Evolutionary conservation across 257 asterid species (phyloP).

Genomic region (Plectranthus barbatus): DNA sequence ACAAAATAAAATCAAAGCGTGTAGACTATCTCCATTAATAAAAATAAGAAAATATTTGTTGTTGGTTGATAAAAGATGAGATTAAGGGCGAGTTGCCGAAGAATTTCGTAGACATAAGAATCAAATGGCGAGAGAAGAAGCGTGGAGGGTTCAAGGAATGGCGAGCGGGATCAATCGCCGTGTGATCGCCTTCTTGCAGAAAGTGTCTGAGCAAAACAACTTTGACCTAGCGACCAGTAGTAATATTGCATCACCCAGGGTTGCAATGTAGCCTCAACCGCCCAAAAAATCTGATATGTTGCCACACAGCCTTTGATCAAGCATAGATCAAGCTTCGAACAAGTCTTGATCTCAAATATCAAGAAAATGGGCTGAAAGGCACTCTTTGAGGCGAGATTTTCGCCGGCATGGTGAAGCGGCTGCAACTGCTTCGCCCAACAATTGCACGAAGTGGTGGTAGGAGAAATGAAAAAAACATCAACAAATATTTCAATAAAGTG

Average conservation of each 20-base stretch:
- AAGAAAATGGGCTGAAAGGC: slow-evolving; percentile 82
- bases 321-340: slow-evolving; percentile 60
- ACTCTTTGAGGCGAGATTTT: slow-evolving; percentile 92
- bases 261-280: slow-evolving; percentile 10
- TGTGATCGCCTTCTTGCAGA: slow-evolving; percentile 58
- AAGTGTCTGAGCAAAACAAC: slow-evolving; percentile 45
- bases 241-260: not conserved
- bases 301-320: slow-evolving; percentile 51
- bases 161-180: slow-evolving; percentile 70
- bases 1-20: too few relatives aligned
- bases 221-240: slow-evolving; percentile 21
- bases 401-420: slow-evolving; percentile 51
- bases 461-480: slow-evolving; percentile 98
- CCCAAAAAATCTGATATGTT: not conserved
- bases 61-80: slow-evolving; percentile 52
- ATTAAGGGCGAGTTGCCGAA: slow-evolving; percentile 61
- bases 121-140: slow-evolving; percentile 57
- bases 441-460: slow-evolving; percentile 66
- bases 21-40: too few relatives aligned
- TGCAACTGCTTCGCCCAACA: too few relatives aligned
- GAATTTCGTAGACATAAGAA: slow-evolving; percentile 61
- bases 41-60: too few relatives aligned
- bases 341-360: slow-evolving; percentile 59
- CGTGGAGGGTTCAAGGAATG: slow-evolving; percentile 65
- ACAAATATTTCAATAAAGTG: slow-evolving; percentile 89